Conservation (phyloP, 2,329 filamentous ascomycete genomes). For the Arthrobotrys musiformis region DNA sequence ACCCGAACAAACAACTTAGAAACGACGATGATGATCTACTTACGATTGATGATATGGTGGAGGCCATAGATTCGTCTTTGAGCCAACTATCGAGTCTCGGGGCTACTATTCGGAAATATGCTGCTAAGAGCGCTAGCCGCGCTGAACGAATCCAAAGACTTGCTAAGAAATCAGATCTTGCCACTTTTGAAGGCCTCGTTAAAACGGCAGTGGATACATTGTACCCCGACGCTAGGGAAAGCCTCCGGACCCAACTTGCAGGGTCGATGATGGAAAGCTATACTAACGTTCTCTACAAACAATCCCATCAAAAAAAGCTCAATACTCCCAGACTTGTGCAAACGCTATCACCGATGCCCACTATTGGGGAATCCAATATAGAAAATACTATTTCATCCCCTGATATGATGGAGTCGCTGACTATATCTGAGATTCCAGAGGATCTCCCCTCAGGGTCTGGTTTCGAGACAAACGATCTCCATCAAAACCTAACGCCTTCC, state of each 20-base stretch:
- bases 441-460: too few species aligned
- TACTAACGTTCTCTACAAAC: background rate
- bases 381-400: background rate
- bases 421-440: too few species aligned
- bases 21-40: background rate
- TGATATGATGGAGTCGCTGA: background rate
- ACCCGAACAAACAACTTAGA: too few species aligned
- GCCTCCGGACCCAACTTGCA: background rate
- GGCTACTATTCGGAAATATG: background rate
- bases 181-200: background rate
- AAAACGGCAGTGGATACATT: background rate
- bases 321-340: background rate
- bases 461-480: too few species aligned
- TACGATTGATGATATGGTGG: background rate
- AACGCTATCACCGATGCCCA: background rate
- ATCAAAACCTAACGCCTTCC: too few species aligned
- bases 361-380: background rate
- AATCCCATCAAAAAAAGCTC: background rate
- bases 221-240: background rate
- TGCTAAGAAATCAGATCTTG: background rate
- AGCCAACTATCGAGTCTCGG: constrained; percentile 1
- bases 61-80: background rate
- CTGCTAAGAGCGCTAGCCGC: background rate
- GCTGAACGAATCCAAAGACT: background rate
- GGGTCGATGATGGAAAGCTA: constrained; percentile 3